Conservation (phyloP, 2,329 filamentous ascomycete species). For the Berkeleyomyces basicola region DNA sequence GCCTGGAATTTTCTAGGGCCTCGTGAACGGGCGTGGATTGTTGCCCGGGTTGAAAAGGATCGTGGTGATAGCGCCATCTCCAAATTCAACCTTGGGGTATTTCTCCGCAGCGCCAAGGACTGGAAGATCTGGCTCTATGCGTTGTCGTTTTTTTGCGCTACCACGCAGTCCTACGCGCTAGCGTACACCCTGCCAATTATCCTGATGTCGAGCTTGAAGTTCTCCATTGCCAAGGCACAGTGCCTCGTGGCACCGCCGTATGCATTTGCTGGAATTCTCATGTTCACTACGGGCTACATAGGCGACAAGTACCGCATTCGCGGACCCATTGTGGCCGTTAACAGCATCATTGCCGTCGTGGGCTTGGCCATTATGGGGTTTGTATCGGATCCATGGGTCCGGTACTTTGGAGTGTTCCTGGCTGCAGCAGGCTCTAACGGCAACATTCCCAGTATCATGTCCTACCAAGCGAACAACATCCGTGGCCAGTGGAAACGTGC, state of each 20-base stretch:
- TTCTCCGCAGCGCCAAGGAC: conserved; percentile 31
- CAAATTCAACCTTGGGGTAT: conserved; percentile 31
- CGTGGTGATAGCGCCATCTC: conserved; percentile 40
- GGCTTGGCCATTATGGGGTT: conserved; percentile 54
- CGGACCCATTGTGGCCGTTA: conserved; percentile 48
- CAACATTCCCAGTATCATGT: conserved; percentile 58
- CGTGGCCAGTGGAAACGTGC: conserved; percentile 80
- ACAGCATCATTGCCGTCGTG: conserved; percentile 48
- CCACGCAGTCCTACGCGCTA: conserved; percentile 57
- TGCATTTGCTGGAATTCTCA: conserved; percentile 45
- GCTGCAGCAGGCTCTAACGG: conserved; percentile 61
- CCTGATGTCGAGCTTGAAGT: conserved; percentile 45
- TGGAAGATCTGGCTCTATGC: conserved; percentile 47
- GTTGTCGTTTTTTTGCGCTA: conserved; percentile 46
- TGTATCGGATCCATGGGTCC: conserved; percentile 31
- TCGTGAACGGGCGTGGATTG: conserved; percentile 35
- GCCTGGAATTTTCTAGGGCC: conserved; percentile 36
- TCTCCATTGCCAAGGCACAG: conserved; percentile 45
- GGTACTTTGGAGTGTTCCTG: conserved; percentile 62
- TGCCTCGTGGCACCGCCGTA: conserved; percentile 58
- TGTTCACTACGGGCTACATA: conserved; percentile 41
- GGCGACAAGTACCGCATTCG: conserved; percentile 52
- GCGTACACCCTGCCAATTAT: conserved; percentile 70
- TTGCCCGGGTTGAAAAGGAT: conserved; percentile 38
- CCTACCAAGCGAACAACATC: conserved; percentile 79